Evolutionary conservation across 371 early-diverging fungal species (phyloP), one percentile per base, ranked within the genome.

Genomic region (Amoeboradix gromovi): DNA sequence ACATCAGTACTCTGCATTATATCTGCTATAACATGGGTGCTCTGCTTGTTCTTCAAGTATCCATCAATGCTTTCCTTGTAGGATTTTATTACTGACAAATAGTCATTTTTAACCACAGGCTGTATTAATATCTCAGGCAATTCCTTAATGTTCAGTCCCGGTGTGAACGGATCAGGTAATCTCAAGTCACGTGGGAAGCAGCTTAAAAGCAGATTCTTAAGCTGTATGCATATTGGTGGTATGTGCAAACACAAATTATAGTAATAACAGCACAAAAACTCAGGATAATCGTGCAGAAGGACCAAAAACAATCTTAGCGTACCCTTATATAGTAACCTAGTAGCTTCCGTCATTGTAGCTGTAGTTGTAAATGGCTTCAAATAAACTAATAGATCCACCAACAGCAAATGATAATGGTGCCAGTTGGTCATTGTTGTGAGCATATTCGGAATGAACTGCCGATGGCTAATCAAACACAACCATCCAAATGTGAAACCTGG

Each of bases 401-500:
- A 76, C 66, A 94, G 78, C 1, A 82, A 75, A 69, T 90, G 89
- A 74, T 89, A 90, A 68, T 84, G 78, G 1, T 89, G 83, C 95
- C 96, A 69, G 22, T 31, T 66, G 68, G 66, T 69, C 69, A 87
- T 87, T 17, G 85, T 79, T 31, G 84, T 69, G 68, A 91, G 75
- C 48, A 95, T 76, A 68, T 87, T 86, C 27, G 94, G 89, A 87
- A 97, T 86, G 71, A 92, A 91, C 70, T 84, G 80, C 0, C 93
- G 81, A 74, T 97, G 93, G 1, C 91, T 87, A 29, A 92, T 85
- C 69, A 97, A 78, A 71, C 87, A 85, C 30, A 94, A 78, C 98
- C 98, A 97, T n/a, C 89, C 88, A 77, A 92, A 94, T 1, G 89
- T 84, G 74, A 95, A 94, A 28, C 92, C 93, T 65, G 97, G 93